These are phyloP conservation scores for cucumber (Cucumis sativus) DNA, from an alignment of 306 rosid species.

Conservation along the genomic window DNA sequence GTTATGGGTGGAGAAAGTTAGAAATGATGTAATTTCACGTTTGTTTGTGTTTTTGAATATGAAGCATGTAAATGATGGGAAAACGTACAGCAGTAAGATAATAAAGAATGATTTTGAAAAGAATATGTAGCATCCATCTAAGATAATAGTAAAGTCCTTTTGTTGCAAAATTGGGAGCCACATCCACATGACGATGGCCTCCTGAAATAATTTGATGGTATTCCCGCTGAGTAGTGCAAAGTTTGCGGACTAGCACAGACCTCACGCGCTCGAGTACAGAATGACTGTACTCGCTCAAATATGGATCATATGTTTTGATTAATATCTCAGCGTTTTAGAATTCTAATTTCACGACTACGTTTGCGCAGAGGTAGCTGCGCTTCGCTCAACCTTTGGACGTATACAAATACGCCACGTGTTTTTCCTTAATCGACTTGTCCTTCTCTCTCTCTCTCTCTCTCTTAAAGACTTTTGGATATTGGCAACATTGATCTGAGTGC, in stretches of 20 bases:
- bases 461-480: constrained; percentile 4
- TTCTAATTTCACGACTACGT: not conserved
- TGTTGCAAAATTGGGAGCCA: too few species aligned
- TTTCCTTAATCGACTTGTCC: not conserved
- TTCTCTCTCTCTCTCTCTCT: not conserved
- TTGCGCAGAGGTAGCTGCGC: not conserved
- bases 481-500: constrained; percentile 15
- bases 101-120: too few species aligned
- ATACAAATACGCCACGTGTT: constrained; percentile 20
- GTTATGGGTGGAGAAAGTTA: too few species aligned
- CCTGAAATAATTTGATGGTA: too few species aligned
- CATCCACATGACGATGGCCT: too few species aligned
- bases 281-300: not conserved
- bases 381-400: constrained; percentile 11
- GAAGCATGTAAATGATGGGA: too few species aligned
- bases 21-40: too few species aligned
- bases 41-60: too few species aligned
- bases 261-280: not conserved
- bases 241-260: not conserved
- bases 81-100: too few species aligned
- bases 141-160: too few species aligned
- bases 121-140: too few species aligned
- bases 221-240: not conserved
- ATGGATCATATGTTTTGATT: not conserved
- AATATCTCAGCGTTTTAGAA: not conserved